Evolutionary conservation across 805 yeast genomes (phyloP).

Genomic region (Saturnispora dispora): DNA sequence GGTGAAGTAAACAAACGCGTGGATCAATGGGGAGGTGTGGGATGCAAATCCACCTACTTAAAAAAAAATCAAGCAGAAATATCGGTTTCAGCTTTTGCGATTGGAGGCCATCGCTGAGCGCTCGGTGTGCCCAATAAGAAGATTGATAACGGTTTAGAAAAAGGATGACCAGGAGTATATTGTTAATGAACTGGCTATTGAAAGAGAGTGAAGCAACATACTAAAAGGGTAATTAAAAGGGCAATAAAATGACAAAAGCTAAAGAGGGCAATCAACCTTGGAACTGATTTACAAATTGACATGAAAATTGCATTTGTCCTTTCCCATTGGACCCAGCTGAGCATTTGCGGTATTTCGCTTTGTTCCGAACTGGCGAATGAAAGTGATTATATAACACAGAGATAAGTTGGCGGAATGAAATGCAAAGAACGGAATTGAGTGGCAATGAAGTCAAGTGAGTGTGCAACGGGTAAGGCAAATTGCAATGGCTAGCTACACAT

Average conservation of each 20-base stretch:
- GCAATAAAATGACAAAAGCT: not conserved
- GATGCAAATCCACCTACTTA: not conserved
- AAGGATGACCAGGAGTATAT: not conserved
- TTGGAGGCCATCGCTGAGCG: not conserved
- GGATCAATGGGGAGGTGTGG: not conserved
- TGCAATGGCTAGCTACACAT: no score
- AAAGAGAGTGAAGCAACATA: not conserved
- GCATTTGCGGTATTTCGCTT: not conserved
- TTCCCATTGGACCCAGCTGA: not conserved
- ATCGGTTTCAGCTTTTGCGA: not conserved
- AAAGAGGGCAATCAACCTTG: not conserved
- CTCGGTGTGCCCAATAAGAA: not conserved
- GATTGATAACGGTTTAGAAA: not conserved
- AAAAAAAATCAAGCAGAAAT: no score
- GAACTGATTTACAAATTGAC: not conserved
- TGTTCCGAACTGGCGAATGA: not conserved
- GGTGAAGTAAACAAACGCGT: no score
- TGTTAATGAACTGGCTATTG: not conserved
- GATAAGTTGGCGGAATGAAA: no score
- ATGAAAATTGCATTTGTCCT: not conserved
- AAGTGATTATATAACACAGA: not conserved
- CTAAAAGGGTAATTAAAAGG: not conserved
- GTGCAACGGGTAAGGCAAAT: no score
- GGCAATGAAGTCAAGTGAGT: no score
- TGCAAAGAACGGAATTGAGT: no score